Percentiles rank a stretch among this genome's conserved stretches.
Evolutionary conservation across 1,139 yeast species (phyloP).

Genomic region (Pichia inconspicua): DNA sequence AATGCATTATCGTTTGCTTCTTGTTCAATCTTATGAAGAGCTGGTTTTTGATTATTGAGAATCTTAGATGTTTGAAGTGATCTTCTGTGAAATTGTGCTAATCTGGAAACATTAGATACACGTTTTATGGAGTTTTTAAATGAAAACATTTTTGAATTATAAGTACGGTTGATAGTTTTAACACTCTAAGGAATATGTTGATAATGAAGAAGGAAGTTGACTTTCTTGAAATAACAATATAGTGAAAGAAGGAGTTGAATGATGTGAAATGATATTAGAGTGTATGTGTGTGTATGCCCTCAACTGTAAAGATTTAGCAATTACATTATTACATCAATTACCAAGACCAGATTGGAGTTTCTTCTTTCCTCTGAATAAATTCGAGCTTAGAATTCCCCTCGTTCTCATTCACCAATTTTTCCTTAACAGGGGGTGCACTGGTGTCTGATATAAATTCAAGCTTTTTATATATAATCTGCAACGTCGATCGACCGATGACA

Average conservation of each 20-base stretch:
- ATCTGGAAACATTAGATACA: conserved; percentile 5
- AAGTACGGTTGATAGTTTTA: background rate
- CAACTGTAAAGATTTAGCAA: background rate
- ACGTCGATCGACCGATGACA: background rate
- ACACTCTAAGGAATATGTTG: background rate
- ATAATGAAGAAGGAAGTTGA: background rate
- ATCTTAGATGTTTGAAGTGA: conserved; percentile 3
- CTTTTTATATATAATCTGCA: background rate
- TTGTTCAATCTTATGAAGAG: conserved; percentile 19
- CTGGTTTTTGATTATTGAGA: conserved; percentile 8
- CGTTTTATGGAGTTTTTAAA: conserved; percentile 6
- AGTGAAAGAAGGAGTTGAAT: background rate
- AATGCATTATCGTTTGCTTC: conserved; percentile 24
- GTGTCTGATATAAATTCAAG: background rate
- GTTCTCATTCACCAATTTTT: conserved; percentile 1
- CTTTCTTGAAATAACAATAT: background rate
- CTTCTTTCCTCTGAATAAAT: background rate
- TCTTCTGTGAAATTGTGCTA: conserved; percentile 6
- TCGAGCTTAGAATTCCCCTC: conserved; percentile 2
- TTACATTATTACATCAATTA: background rate
- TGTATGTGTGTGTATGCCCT: background rate
- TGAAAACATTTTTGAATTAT: conserved; percentile 11
- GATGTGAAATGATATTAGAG: background rate
- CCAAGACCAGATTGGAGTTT: background rate
- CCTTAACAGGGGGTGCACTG: conserved; percentile 3